A percentile compares a stretch with the other conserved stretches of the same genome.
Evolutionary conservation across 2,329 filamentous ascomycete species (phyloP).

Genomic region (Stenocarpella maydis): DNA sequence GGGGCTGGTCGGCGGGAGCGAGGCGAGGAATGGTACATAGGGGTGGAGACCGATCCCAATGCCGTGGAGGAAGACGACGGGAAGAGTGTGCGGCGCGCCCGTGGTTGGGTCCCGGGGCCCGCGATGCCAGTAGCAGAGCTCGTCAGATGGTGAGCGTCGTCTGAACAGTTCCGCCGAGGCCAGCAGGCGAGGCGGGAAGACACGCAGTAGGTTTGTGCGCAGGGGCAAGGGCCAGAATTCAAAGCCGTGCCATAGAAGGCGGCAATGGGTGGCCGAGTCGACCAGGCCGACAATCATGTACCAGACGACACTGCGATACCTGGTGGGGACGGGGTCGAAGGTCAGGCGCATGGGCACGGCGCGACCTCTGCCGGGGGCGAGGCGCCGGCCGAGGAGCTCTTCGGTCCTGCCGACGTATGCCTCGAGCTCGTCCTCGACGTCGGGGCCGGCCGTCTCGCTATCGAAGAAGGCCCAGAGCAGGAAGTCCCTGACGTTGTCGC

Average conservation of each 20-base stretch:
- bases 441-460: slow-evolving; percentile 36
- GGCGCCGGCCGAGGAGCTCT: slow-evolving; percentile 55
- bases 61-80: slow-evolving; percentile 37
- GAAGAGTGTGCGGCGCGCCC: slow-evolving; percentile 27
- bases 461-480: slow-evolving; percentile 74
- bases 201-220: slow-evolving; percentile 35
- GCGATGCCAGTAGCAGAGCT: slow-evolving; percentile 36
- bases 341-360: slow-evolving; percentile 69
- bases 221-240: slow-evolving; percentile 56
- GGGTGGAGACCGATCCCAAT: slow-evolving; percentile 36
- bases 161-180: slow-evolving; percentile 36
- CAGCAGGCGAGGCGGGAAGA: slow-evolving; percentile 68
- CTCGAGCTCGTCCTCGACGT: slow-evolving; percentile 53
- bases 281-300: slow-evolving; percentile 65
- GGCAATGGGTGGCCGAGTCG: slow-evolving; percentile 58
- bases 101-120: not conserved
- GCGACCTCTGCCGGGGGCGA: slow-evolving; percentile 63
- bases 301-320: slow-evolving; percentile 70
- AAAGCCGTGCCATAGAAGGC: slow-evolving; percentile 59
- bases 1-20: slow-evolving; percentile 33
- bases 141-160: slow-evolving; percentile 25
- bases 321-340: slow-evolving; percentile 68
- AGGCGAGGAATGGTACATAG: slow-evolving; percentile 33
- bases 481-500: slow-evolving; percentile 75
- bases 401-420: slow-evolving; percentile 62